A percentile compares a stretch with the other conserved stretches of the same genome.
These are phyloP conservation scores for Ophiostoma quercus DNA, from an alignment of 2,329 filamentous ascomycete species.

Conservation along the genomic window DNA sequence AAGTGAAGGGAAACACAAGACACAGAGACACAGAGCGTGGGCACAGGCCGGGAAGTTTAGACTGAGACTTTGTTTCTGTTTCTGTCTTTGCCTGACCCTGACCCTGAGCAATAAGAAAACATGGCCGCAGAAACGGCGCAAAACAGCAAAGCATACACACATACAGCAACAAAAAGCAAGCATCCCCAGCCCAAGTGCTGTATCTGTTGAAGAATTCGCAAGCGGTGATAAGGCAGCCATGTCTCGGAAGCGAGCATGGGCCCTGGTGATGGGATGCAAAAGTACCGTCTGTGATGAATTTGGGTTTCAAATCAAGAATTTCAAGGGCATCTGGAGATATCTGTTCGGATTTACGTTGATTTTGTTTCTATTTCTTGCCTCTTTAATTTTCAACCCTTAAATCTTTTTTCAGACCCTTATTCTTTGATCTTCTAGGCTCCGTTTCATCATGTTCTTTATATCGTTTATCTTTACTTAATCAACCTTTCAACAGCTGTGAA, in stretches of 20 bases:
- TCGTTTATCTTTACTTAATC: background rate
- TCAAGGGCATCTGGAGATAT: no score
- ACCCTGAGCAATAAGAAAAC: background rate
- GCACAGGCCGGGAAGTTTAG: no score
- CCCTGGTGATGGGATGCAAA: background rate
- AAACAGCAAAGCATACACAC: background rate
- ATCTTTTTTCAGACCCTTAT: background rate
- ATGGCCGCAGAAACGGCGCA: background rate
- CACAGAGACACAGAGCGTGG: background rate
- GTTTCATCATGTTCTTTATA: background rate
- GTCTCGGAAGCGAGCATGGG: constrained; percentile 5
- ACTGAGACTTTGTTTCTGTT: no score
- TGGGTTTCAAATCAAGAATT: no score
- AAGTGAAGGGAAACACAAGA: background rate
- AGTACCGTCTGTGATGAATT: background rate
- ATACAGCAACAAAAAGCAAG: background rate
- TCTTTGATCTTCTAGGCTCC: no score
- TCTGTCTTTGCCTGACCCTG: no score
- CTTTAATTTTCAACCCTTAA: background rate
- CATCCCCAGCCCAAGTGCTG: background rate
- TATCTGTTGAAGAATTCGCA: constrained; percentile 5
- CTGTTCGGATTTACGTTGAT: background rate
- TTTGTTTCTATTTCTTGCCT: background rate
- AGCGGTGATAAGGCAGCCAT: background rate
- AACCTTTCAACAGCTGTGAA: no score